phyloP scores from a whole-genome alignment of 2,329 filamentous ascomycete species.

The Pleomassaria siparia region DNA sequence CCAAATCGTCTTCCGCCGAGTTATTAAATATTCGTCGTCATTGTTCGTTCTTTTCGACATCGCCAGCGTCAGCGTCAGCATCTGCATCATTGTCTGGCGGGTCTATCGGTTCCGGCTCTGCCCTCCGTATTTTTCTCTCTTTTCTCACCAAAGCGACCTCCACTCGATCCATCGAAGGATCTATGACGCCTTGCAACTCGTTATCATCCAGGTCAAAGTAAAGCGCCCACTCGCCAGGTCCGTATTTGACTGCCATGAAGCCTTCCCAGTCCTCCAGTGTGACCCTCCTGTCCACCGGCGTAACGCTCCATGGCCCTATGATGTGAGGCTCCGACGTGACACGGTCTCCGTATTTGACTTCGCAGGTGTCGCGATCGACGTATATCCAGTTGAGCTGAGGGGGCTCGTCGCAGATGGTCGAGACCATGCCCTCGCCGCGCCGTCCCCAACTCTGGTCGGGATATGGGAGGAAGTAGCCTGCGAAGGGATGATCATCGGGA shows the following conservation, averaged over 20 bases:
- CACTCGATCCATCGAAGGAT: conserved; percentile 9
- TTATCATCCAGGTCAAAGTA: conserved; percentile 50
- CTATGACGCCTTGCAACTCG: conserved; percentile 16
- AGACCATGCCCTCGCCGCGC: conserved; percentile 50
- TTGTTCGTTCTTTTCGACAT: not conserved
- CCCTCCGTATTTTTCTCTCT: conserved; percentile 11
- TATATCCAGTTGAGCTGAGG: conserved; percentile 34
- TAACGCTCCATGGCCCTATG: conserved; percentile 28
- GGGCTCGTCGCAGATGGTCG: conserved; percentile 49
- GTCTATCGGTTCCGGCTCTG: not conserved
- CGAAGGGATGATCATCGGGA: conserved; percentile 50
- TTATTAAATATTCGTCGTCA: conserved; percentile 3
- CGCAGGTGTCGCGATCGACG: conserved; percentile 25
- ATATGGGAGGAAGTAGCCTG: conserved; percentile 59
- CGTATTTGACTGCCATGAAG: conserved; percentile 28
- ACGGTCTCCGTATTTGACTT: conserved; percentile 28
- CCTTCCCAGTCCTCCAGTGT: conserved; percentile 32
- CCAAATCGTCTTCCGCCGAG: not conserved
- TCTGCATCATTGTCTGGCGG: not conserved
- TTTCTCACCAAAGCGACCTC: conserved; percentile 18
- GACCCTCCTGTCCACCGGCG: conserved; percentile 21
- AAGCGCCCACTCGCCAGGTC: conserved; percentile 25
- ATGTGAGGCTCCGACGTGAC: conserved; percentile 24
- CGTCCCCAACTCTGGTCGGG: conserved; percentile 49
- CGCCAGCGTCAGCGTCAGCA: not conserved